Evolutionary conservation across 371 early-diverging fungal genomes (phyloP).

Genomic region (Lichtheimia hyalospora): DNA sequence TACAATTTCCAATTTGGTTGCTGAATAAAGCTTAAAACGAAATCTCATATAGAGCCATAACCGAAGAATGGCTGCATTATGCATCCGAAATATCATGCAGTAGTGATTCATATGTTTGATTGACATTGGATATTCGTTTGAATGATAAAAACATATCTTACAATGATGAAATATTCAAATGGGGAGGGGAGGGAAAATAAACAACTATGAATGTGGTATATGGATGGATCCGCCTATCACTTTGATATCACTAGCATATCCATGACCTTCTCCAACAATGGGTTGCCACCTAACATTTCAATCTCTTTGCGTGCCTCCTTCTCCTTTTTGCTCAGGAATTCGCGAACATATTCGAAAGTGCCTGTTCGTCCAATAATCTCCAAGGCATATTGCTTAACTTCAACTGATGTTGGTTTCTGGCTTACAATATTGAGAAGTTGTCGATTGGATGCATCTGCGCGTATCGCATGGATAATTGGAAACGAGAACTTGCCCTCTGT

Average conservation of each 20-base stretch:
- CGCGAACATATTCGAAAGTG: conserved; percentile 77
- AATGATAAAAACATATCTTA: too few species aligned
- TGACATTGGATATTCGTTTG: too few species aligned
- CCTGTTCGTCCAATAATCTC: conserved; percentile 71
- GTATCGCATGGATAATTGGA: conserved; percentile 87
- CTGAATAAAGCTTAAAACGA: too few species aligned
- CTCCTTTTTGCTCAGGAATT: conserved; percentile 62
- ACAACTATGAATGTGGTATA: too few species aligned
- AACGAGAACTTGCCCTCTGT: conserved; percentile 98
- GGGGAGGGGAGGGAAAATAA: too few species aligned
- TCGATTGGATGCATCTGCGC: conserved; percentile 52
- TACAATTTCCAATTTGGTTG: too few species aligned
- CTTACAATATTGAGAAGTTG: conserved; percentile 81
- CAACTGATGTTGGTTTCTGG: conserved; percentile 76
- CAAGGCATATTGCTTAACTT: conserved; percentile 89
- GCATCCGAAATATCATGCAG: too few species aligned
- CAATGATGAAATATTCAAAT: too few species aligned
- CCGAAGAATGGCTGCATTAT: too few species aligned
- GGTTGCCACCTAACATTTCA: conserved; percentile 76
- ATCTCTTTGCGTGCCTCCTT: conserved; percentile 60
- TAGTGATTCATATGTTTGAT: too few species aligned
- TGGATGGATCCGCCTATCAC: too few species aligned
- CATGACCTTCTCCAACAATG: conserved; percentile 57
- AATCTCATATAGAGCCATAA: too few species aligned
- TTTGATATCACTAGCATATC: conserved; percentile 22